Base-by-base conservation (phyloP, 768 basidiomycete species). In the Mycena floridula region DNA sequence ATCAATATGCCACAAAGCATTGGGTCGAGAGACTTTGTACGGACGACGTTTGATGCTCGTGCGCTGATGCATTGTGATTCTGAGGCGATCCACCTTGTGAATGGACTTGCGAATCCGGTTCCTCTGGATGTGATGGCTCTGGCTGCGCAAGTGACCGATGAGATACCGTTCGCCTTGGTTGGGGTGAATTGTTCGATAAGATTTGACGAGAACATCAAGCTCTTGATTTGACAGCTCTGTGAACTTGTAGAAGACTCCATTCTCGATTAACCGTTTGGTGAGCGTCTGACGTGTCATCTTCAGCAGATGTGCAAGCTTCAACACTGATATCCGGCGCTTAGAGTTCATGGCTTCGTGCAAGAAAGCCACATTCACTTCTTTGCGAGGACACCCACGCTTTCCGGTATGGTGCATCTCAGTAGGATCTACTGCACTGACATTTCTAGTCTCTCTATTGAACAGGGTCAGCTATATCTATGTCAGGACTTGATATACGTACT, bases 211-310 rank as follows among this genome's bases (percentile, higher is more conserved):
- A 0, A 37, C 15, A 22, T 57, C 58, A 2, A 59, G 47, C 13
- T 58, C 51, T 11, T 22, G 4, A 20, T 58, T 51, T 7, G 25
- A 39, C 16, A 58, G 44, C 20, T 44, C 37, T 13, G 48, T 53
- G 32, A 43, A 58, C 3, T 37, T 26, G 9, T 30, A 45, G 13
- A 36, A n/a, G 2, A 56, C 37, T 8, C 50, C 41, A 36, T 52
- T 26, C 2, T 43, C 23, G 8, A 25, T 35, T 16, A 59, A 50
- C 26, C 51, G 47, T 2, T 23, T 30, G 18, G 43, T 30, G 18
- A 60, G 26, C 2, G 53, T 60, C 8, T 47, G 46, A 0, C 41
- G 48, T 39, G 50, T 43, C 3, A 59, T 40, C 4, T 52, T 51
- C 7, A 56, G 41, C 0, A 46, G 39, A 7, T 40, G 37, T 18